A percentile compares a stretch with the other conserved stretches of the same genome.
Conservation (phyloP, 2,329 filamentous ascomycete species). For the Sporothrix brunneoviolacea region DNA sequence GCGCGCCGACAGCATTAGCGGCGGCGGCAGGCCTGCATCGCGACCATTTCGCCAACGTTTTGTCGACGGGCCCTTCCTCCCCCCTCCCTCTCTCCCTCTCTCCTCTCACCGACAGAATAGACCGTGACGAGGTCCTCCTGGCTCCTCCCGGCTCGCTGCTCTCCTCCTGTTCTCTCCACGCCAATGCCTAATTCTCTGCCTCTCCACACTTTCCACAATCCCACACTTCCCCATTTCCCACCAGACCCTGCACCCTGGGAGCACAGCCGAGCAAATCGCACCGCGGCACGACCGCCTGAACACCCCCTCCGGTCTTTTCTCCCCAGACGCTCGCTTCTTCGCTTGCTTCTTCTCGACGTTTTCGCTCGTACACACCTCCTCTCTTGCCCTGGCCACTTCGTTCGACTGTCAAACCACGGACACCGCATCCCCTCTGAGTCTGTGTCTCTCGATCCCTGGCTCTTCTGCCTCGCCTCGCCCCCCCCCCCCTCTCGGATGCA, state of each 20-base stretch:
- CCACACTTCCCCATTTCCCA: not conserved
- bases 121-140: not conserved
- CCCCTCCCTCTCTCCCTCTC: not conserved
- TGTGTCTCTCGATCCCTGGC: not conserved
- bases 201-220: constrained; percentile 5
- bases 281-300: not conserved
- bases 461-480: not conserved
- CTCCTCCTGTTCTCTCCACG: not conserved
- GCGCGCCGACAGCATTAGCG: too few relatives aligned
- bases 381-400: not conserved
- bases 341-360: not conserved
- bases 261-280: not conserved
- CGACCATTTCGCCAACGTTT: not conserved
- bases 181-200: not conserved
- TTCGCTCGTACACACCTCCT: not conserved
- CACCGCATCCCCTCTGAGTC: too few relatives aligned
- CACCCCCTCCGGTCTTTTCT: not conserved
- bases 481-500: constrained; percentile 4
- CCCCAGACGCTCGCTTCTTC: too few relatives aligned
- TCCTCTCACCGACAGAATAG: constrained; percentile 3
- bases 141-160: not conserved
- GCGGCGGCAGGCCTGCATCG: not conserved
- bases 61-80: not conserved
- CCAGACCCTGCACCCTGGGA: not conserved
- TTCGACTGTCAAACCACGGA: too few relatives aligned